Percentiles rank a stretch among this genome's conserved stretches.
Conservation (phyloP, 306 rosid species). For the Quillaja saponaria region DNA sequence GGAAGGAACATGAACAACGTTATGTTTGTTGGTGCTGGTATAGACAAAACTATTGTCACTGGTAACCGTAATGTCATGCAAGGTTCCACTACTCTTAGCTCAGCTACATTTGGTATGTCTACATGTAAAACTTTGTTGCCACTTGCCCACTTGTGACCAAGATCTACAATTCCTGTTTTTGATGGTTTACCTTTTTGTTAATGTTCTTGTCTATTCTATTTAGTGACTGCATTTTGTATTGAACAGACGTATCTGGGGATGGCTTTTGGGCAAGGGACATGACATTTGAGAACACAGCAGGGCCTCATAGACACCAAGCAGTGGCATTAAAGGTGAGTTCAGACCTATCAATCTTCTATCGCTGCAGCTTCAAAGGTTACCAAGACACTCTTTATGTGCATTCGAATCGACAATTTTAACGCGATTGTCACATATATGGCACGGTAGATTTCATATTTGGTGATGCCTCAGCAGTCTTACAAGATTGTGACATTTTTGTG, state of each 20-base stretch:
- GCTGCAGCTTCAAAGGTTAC: constrained; percentile 59
- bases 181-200: not conserved
- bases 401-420: constrained; percentile 68
- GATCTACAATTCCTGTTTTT: not conserved
- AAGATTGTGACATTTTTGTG: constrained; percentile 63
- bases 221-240: constrained; percentile 1
- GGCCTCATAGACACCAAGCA: constrained; percentile 63
- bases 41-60: constrained; percentile 54
- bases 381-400: constrained; percentile 70
- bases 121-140: too few relatives aligned
- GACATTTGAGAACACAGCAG: constrained; percentile 74
- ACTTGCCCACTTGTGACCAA: too few relatives aligned
- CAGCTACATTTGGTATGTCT: constrained; percentile 67
- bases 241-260: constrained; percentile 65
- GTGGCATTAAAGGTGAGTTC: constrained; percentile 64
- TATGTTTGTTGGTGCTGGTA: constrained; percentile 81
- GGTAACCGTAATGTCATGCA: constrained; percentile 38
- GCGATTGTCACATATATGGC: constrained; percentile 56
- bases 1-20: constrained; percentile 40
- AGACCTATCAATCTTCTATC: constrained; percentile 49
- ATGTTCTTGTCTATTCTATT: too few relatives aligned
- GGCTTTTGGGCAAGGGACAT: constrained; percentile 79
- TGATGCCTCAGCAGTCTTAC: constrained; percentile 48
- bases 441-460: constrained; percentile 65
- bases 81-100: constrained; percentile 47